Conservation (phyloP, 768 basidiomycete species). For the Xerocomellus amylosporus region DNA sequence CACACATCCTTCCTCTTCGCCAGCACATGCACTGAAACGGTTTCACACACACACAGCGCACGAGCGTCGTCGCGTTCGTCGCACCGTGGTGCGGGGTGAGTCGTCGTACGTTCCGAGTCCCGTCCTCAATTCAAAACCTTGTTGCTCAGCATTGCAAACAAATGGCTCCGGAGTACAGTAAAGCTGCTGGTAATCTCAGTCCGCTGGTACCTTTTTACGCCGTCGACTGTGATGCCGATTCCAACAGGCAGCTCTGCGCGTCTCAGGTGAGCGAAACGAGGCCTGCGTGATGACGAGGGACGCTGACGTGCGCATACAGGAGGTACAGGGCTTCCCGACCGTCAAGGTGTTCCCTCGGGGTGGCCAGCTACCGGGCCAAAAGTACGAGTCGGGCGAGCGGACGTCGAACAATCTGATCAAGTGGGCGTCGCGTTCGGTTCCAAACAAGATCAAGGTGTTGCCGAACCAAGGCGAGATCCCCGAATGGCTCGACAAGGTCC, state of each 20-base stretch:
- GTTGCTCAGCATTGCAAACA: slow-evolving; percentile 66
- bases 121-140: neutral
- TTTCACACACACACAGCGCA: slow-evolving; percentile 45
- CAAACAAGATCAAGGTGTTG: slow-evolving; percentile 64
- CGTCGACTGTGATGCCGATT: slow-evolving; percentile 85
- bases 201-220: slow-evolving; percentile 88
- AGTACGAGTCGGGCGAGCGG: slow-evolving; percentile 67
- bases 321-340: slow-evolving; percentile 90
- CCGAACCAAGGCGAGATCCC: slow-evolving; percentile 54
- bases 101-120: neutral
- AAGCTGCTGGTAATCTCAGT: slow-evolving; percentile 72
- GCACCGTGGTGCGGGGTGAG: slow-evolving; percentile 93
- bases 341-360: slow-evolving; percentile 90
- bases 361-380: slow-evolving; percentile 52
- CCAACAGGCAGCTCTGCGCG: slow-evolving; percentile 79
- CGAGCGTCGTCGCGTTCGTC: slow-evolving; percentile 82
- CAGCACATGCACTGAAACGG: neutral
- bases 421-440: slow-evolving; percentile 72
- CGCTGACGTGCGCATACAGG: slow-evolving; percentile 34
- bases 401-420: slow-evolving; percentile 71
- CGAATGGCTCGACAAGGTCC: slow-evolving; percentile 68
- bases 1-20: neutral
- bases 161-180: slow-evolving; percentile 81
- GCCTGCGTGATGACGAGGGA: neutral
- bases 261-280: slow-evolving; percentile 54